Evolutionary conservation across 2,329 filamentous ascomycete species (phyloP).

Genomic region (Pyrenophora tritici-repentis): DNA sequence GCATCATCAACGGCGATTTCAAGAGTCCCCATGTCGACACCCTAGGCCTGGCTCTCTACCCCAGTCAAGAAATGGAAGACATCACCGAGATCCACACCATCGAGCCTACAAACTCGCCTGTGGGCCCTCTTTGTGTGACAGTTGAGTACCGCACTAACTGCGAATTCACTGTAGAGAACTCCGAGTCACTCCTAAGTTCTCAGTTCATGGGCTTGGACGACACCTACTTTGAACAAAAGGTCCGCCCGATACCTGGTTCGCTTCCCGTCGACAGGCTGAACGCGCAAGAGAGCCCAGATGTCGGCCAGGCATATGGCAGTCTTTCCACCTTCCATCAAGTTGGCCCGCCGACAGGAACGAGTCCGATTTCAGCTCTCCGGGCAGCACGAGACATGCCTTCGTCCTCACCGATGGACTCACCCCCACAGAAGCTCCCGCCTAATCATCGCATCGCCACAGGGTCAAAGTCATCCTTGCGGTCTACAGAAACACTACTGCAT

Average conservation of each 20-base stretch:
- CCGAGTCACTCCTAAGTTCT: constrained; percentile 87
- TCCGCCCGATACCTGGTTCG: constrained; percentile 71
- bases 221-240: constrained; percentile 78
- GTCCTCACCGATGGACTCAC: constrained; percentile 56
- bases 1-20: constrained; percentile 68
- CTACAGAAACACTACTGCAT: constrained; percentile 57
- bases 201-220: constrained; percentile 92
- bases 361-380: constrained; percentile 81
- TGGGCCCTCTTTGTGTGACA: constrained; percentile 79
- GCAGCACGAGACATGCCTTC: constrained; percentile 65
- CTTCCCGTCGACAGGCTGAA: constrained; percentile 66
- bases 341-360: constrained; percentile 76
- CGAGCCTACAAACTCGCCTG: constrained; percentile 82
- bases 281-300: constrained; percentile 58
- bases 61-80: constrained; percentile 58
- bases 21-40: constrained; percentile 65
- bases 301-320: constrained; percentile 84
- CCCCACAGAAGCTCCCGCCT: constrained; percentile 56
- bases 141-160: constrained; percentile 87
- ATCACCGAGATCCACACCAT: constrained; percentile 72
- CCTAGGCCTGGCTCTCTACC: constrained; percentile 71
- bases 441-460: constrained; percentile 52
- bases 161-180: constrained; percentile 88
- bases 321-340: constrained; percentile 84
- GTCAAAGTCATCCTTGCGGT: constrained; percentile 56